Base-by-base conservation (phyloP, 1,139 yeast genomes). In the Blastobotrys serpentis region DNA sequence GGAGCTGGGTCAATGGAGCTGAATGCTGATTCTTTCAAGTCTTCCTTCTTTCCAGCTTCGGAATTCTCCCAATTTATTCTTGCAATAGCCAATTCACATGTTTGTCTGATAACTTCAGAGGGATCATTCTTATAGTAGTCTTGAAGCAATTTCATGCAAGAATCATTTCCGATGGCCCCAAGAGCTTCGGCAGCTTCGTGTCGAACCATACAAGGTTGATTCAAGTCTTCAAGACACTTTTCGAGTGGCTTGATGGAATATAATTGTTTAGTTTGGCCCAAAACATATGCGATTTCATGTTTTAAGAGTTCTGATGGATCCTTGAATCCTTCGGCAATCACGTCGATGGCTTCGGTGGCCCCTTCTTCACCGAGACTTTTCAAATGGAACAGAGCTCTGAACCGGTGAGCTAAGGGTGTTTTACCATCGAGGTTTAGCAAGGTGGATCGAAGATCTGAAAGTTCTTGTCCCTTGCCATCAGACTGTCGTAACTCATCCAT, bases 141-240 rank as follows among this genome's bases (percentile, higher is more conserved):
- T 55, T 79, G 71, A 57, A 94, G 77, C 47, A 89, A 68, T 0
- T 72, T 78, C 51, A 92, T 69, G n/a, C 96, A 86, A 3, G 79
- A 84, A 44, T 71, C 70, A 67, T 89, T 95, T 43, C 96, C 96
- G 49, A 94, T 74, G 33, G 98, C 98, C 52, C 98, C 99, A 50
- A 94, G 76, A 26, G 98, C 98, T 70, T 94, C 99, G 10, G 98
- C 98, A 17, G 98, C 98, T 69, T 94, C 99, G 67, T 94, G 99
- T 68, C 99, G 85, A 32, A 94, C 99, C 98, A 94, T 94, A 52
- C 86, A 75, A 71, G 94, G 98, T 51, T 73, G 71, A 44, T 73
- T 62, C 22, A 63, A 60, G 64, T 85, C 84, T 50, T 72, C 69
- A 59, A 92, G 76, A 30, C 87, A 95, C n/a, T 76, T 74, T 65